Evolutionary conservation across 768 basidiomycete genomes (phyloP), one percentile per base, ranked within the genome.

Genomic region (Suillus alpinus): DNA sequence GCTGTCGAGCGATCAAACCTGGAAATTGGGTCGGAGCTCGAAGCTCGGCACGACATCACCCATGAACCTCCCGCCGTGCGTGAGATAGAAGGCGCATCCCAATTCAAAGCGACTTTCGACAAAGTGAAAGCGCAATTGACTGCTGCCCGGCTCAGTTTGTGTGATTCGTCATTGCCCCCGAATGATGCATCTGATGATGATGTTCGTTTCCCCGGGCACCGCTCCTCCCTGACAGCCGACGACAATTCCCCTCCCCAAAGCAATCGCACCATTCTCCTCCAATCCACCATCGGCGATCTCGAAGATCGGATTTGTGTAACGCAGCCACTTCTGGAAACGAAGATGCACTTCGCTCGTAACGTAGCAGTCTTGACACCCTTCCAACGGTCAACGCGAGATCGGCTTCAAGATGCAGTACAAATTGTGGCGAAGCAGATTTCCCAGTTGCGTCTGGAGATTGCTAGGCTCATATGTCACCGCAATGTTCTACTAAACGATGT

Each of bases 301-400:
- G 85, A 93, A 50, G 71, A 76, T 18, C 81, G 78, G 60, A 83
- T 94, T 58, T 70, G 76, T 16, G 71, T 77, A 2, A 77, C 79
- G 31, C 83, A 87, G 62, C 69, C 79, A 1, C 81, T 84, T 62
- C 85, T 96, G 26, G 85, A 89, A 53, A 73, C 81, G 10, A 84
- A 89, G 63, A 74, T 95, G 71, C 86, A 88, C 18, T 77, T 89
- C 46, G 84, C 89, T 23, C 87, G 91, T 44, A 96, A 95, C 67
- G 81, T 98, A 23, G 88, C 88, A 2, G 84, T 90, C 46, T 80
- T 98, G 41, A 89, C 92, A 16, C 95, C 97, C 3, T 95, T 98
- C 73, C 92, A 89, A 68, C 85, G 85, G 52, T 79, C 87, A 9
- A 95, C 95, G 4, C 85, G 95, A 51, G 91, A 93, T 63, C 83